Evolutionary conservation across 2,329 filamentous ascomycete genomes (phyloP), one percentile per base, ranked within the genome.

Genomic region (Ceratocystiopsis minuta): DNA sequence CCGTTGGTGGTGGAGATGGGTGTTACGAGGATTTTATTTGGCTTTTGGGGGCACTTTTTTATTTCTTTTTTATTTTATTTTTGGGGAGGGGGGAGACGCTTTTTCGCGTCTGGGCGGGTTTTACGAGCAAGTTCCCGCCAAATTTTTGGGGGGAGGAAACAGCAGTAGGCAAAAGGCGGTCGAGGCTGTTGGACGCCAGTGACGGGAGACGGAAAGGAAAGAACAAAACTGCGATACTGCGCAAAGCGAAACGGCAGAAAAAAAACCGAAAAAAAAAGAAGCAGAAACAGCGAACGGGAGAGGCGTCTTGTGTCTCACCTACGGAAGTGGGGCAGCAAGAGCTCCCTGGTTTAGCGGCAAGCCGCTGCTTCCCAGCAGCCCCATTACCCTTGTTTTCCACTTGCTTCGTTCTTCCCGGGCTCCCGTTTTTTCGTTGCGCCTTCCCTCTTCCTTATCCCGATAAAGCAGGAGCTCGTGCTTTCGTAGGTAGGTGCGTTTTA

Each of bases 241-340:
- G 24, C 24, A 28, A 28, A 28, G 24, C 35, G 34, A 16, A 37
- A 33, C 28, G 28, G 34, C 11, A 20, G 28, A 38, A 38, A 14
- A n/a, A 16, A 41, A n/a, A 13, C 24, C 34, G 15, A 38, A 40
- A 43, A 41, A 17, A 17, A 18, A 33, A 31, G 28, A 18, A 37
- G 41, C 41, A 28, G 24, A 28, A 28, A 28, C 24, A 10, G 24
- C 41, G 37, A 44, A 41, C 38, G 42, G 38, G 38, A 40, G 38
- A 40, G 41, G 42, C 36, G 42, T 44, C 42, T 44, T 31, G 42
- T 44, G 38, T 43, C 42, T 43, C 42, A 43, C 36, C 35, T 35
- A 32, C 38, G 18, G 28, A n/a, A 39, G 37, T 43, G 40, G 38
- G 34, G 34, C 24, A 28, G 24, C 7, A 28, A 28, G 24, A 28